These are phyloP conservation scores for Cajanus cajan DNA, from an alignment of 306 rosid species.

Conservation along the genomic window DNA sequence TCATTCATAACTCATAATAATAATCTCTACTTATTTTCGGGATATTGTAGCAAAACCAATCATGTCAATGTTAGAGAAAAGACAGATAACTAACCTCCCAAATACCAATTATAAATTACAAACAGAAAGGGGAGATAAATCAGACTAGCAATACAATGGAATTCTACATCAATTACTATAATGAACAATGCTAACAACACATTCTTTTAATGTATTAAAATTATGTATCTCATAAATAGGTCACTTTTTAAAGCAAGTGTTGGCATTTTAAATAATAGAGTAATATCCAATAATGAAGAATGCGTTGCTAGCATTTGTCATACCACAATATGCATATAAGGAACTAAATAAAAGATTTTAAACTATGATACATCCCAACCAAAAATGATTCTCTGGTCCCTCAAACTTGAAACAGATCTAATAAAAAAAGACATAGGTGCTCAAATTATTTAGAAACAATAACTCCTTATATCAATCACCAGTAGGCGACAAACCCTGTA, in stretches of 20 bases:
- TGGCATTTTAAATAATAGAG: neutral
- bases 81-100: neutral
- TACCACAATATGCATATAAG: neutral
- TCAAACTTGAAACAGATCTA: neutral
- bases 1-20: neutral
- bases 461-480: neutral
- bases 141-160: neutral
- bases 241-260: neutral
- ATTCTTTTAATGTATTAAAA: neutral
- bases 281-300: neutral
- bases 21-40: slow-evolving; percentile 13
- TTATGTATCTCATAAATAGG: neutral
- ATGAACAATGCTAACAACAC: neutral
- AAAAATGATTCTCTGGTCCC: neutral
- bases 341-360: neutral
- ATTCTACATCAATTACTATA: neutral
- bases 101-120: neutral
- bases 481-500: neutral
- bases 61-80: neutral
- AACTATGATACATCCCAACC: neutral
- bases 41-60: neutral
- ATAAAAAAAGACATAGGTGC: neutral
- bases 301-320: neutral
- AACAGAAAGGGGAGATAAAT: neutral
- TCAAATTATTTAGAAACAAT: neutral